These are phyloP conservation scores for Thelonectria blattea DNA, from an alignment of 2,329 filamentous ascomycete species.

Conservation along the genomic window DNA sequence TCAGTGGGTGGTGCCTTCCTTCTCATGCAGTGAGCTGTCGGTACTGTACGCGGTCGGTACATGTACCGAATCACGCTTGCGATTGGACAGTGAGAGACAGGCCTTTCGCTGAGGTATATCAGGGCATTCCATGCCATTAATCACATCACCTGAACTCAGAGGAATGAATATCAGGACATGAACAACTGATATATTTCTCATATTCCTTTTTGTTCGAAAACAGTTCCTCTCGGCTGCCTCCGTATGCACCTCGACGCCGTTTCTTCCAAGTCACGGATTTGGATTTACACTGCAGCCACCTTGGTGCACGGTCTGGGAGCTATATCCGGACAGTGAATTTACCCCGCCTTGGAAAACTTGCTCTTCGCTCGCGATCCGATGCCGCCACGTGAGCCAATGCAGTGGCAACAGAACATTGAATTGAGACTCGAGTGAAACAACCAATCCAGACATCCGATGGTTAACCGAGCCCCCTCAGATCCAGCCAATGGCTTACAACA, in stretches of 20 bases:
- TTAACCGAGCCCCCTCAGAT: not conserved
- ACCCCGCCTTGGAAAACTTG: constrained; percentile 12
- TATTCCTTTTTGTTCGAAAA: no score
- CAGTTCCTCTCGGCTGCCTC: no score
- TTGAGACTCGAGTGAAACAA: not conserved
- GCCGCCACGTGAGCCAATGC: not conserved
- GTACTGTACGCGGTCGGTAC: not conserved
- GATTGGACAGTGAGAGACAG: not conserved
- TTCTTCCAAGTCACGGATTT: no score
- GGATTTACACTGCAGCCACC: no score
- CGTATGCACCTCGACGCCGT: no score
- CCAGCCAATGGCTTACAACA: not conserved
- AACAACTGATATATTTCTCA: no score
- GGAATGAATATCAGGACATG: no score
- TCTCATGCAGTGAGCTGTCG: not conserved
- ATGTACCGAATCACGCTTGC: not conserved
- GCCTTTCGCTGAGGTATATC: not conserved
- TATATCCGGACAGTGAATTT: constrained; percentile 2
- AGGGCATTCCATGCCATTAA: no score
- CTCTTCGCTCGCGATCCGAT: not conserved
- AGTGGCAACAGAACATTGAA: not conserved
- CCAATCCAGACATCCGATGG: not conserved
- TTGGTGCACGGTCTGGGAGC: not conserved
- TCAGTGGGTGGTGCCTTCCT: not conserved
- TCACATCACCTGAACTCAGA: no score